Percentiles rank a stretch among this genome's conserved stretches.
Evolutionary conservation across 306 rosid species (phyloP).

Genomic region (Arachis hypogaea): DNA sequence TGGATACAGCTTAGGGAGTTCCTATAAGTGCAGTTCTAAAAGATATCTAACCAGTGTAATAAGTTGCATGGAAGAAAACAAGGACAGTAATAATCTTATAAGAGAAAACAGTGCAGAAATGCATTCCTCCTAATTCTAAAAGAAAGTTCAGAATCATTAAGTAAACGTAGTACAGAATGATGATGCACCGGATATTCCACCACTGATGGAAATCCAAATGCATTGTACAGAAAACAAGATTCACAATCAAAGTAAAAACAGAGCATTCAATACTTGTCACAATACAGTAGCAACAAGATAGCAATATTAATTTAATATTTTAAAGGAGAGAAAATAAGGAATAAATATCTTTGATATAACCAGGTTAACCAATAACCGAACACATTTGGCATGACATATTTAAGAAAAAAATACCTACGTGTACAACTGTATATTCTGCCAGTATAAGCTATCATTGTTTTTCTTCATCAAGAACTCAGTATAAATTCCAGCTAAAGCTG

Average conservation of each 20-base stretch:
- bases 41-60: constrained; percentile 7
- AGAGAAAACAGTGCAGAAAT: constrained; percentile 15
- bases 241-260: constrained; percentile 21
- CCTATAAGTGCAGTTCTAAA: neutral
- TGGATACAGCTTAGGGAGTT: constrained; percentile 44
- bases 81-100: neutral
- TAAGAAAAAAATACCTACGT: constrained; percentile 71
- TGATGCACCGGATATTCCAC: constrained; percentile 15
- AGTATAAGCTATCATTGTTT: constrained; percentile 90
- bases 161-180: neutral
- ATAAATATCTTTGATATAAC: constrained; percentile 18
- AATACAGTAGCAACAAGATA: neutral
- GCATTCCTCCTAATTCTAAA: constrained; percentile 6
- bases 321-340: neutral
- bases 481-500: constrained; percentile 95
- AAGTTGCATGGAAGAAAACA: neutral
- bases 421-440: constrained; percentile 97
- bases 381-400: constrained; percentile 4
- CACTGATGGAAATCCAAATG: constrained; percentile 15
- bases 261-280: constrained; percentile 4
- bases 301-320: constrained; percentile 14
- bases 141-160: neutral
- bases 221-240: constrained; percentile 3
- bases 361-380: constrained; percentile 45
- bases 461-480: constrained; percentile 97